Percentiles rank a stretch among this genome's conserved stretches.
Conservation (phyloP, 2,329 filamentous ascomycete species). For the Periconia macrospinosa region DNA sequence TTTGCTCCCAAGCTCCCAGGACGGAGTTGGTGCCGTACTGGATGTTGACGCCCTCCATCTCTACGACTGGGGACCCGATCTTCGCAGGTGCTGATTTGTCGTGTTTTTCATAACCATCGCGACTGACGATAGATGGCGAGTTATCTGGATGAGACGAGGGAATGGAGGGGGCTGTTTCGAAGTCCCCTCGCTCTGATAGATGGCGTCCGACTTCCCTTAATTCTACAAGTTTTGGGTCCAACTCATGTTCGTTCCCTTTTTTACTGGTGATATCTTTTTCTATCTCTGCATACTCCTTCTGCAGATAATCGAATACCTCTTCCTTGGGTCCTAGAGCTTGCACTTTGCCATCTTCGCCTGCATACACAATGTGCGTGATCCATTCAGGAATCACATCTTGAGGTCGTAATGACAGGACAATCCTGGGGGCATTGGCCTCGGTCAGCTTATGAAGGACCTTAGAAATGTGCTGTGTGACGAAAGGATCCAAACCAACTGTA, state of each 20-base stretch:
- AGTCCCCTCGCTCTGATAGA: slow-evolving; percentile 29
- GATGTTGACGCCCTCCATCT: slow-evolving; percentile 85
- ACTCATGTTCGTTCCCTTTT: slow-evolving; percentile 3
- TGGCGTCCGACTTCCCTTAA: slow-evolving; percentile 31
- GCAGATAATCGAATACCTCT: slow-evolving; percentile 57
- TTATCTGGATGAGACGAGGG: neutral
- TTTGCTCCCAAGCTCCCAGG: slow-evolving; percentile 77
- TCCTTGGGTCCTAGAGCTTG: slow-evolving; percentile 67
- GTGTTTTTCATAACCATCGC: slow-evolving; percentile 32
- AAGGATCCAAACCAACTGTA: slow-evolving; percentile 82
- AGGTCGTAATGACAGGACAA: slow-evolving; percentile 77
- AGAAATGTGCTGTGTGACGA: slow-evolving; percentile 72
- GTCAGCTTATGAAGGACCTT: slow-evolving; percentile 71
- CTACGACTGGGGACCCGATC: slow-evolving; percentile 71
- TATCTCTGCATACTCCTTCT: slow-evolving; percentile 25
- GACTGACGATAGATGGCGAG: slow-evolving; percentile 18
- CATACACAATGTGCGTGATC: slow-evolving; percentile 81
- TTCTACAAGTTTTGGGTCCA: slow-evolving; percentile 25
- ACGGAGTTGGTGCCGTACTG: slow-evolving; percentile 76
- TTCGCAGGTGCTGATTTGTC: slow-evolving; percentile 16
- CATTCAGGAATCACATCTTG: slow-evolving; percentile 88
- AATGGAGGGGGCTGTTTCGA: slow-evolving; percentile 14
- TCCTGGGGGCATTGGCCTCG: slow-evolving; percentile 65
- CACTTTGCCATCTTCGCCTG: slow-evolving; percentile 69
- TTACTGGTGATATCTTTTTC: slow-evolving; percentile 35